Conservation (phyloP, 768 basidiomycete species). For the Suillus subluteus region DNA sequence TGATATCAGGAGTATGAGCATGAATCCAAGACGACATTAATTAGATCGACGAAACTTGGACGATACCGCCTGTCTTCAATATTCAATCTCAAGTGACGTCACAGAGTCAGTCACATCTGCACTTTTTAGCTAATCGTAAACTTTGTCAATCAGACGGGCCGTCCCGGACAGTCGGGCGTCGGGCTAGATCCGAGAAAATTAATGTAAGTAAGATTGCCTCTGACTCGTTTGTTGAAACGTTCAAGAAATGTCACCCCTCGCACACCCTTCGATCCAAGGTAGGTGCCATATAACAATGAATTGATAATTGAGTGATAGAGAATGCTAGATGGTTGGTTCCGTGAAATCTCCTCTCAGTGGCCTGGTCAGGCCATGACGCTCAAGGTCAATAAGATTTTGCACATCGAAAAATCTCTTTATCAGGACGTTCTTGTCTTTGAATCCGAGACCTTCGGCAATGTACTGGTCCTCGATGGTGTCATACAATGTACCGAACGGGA, state of each 20-base stretch:
- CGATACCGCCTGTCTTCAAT: not conserved
- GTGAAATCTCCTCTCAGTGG: conserved; percentile 95
- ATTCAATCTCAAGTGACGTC: not conserved
- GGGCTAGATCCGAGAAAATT: not conserved
- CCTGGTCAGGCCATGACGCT: conserved; percentile 97
- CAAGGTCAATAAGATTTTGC: conserved; percentile 93
- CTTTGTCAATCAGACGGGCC: not conserved
- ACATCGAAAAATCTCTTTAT: conserved; percentile 89
- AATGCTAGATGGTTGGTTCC: conserved; percentile 87
- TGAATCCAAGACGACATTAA: not conserved
- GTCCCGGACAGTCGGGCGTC: not conserved
- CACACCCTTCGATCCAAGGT: conserved; percentile 62
- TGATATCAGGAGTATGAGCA: not conserved
- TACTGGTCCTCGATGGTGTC: conserved; percentile 91
- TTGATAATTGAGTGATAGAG: conserved; percentile 16
- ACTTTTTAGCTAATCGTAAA: too few relatives aligned
- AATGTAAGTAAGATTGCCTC: not conserved
- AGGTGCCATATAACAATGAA: conserved; percentile 9
- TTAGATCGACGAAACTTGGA: not conserved
- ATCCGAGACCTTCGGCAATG: conserved; percentile 96
- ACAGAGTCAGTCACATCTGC: not conserved
- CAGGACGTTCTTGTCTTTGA: conserved; percentile 98
- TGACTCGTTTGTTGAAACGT: conserved; percentile 12
- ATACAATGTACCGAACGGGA: conserved; percentile 98
- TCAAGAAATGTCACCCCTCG: conserved; percentile 53